Percentiles rank a stretch among this genome's conserved stretches.
Conservation (phyloP, 2,329 filamentous ascomycete genomes). For the Epicoccum sorghinum region DNA sequence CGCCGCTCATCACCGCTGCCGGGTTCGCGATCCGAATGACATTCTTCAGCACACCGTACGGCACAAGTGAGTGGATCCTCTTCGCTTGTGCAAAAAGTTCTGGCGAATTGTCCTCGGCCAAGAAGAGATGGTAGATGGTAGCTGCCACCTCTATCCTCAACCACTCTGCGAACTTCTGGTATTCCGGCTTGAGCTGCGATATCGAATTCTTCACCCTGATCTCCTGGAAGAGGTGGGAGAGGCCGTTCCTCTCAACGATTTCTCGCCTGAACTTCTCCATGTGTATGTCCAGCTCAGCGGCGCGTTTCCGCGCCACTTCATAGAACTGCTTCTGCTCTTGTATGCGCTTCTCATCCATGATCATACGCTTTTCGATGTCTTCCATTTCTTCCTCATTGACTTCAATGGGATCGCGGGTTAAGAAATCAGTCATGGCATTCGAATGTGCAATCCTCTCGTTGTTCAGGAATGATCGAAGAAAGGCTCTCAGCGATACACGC, state of each 20-base stretch:
- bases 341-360: conserved; percentile 83
- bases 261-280: conserved; percentile 83
- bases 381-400: conserved; percentile 81
- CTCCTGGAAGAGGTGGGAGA: conserved; percentile 90
- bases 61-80: conserved; percentile 91
- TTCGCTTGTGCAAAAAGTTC: conserved; percentile 94
- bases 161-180: conserved; percentile 98
- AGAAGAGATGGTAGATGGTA: conserved; percentile 94
- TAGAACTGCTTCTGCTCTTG: conserved; percentile 95
- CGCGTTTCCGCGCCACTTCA: conserved; percentile 88
- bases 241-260: conserved; percentile 77
- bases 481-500: conserved; percentile 87
- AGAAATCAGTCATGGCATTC: conserved; percentile 82
- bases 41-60: conserved; percentile 93
- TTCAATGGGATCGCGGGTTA: conserved; percentile 73
- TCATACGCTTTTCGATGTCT: conserved; percentile 80
- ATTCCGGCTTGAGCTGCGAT: conserved; percentile 87
- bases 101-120: conserved; percentile 97
- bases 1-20: conserved; percentile 93
- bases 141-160: conserved; percentile 95
- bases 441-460: conserved; percentile 85
- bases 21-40: conserved; percentile 96
- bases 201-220: conserved; percentile 91
- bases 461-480: conserved; percentile 82
- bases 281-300: conserved; percentile 92